Base-by-base conservation (phyloP, 139 green algal species). In the Haematococcus sp. region DNA sequence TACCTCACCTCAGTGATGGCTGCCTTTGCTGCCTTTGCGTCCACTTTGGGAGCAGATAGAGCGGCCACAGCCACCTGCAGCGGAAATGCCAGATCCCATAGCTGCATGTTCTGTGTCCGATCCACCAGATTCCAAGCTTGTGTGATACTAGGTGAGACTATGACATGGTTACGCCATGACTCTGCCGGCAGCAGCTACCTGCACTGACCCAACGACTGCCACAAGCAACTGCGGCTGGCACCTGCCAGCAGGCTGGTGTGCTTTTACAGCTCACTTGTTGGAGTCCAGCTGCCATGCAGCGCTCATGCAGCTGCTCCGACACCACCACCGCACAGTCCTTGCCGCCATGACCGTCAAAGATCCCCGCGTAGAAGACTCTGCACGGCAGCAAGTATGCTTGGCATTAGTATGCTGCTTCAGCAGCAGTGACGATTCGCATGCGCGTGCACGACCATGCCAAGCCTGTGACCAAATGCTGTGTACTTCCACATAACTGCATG, bases 331-430 rank as follows among this genome's bases (percentile, higher is more conserved):
- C 74, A 33, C 67, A 74, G 0, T 40, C n/a, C 23, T 44, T 40
- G 1, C 74, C 74, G 9, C 74, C 74, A 54, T 80, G 74, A 1
- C 74, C 74, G 31, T 80, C 74, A 13, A 80, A 70, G 17, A 80
- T 63, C 25, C 55, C 56, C n/a, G 74, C 74, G 43, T 60, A 44
- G 9, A 55, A 52, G 3, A 80, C 4, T 44, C 74, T 80, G 65
- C 30, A 54, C 9, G 16, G 63, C 7, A 54, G 27, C 27, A 32
- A 54, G 63, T 40, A 15, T 23, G 31, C n/a, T 49, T 40, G 17
- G 7, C 63, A 69, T 69, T 9, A 5, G 32, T 34, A 7, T 34
- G 27, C 17, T 51, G 32, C n/a, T 7, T 28, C 11, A 30, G 63
- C 7, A 9, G 16, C 28, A 9, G 32, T 27, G 32, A 7, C 32